Conservation (phyloP, 1,139 yeast species). For the Suhomyces kunorum region DNA sequence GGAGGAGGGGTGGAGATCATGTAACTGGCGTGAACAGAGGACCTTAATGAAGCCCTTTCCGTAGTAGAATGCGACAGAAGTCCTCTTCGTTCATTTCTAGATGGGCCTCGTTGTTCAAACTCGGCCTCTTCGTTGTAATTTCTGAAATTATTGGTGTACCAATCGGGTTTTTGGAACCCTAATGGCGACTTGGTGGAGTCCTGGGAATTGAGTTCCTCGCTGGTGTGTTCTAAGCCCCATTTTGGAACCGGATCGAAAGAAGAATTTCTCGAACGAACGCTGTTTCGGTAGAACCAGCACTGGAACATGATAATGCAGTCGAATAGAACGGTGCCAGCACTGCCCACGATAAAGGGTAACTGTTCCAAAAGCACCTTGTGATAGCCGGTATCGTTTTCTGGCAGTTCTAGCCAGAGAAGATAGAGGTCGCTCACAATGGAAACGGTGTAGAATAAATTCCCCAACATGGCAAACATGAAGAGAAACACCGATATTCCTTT, state of each 20-base stretch:
- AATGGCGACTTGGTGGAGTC: conserved; percentile 4
- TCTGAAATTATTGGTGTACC: conserved; percentile 34
- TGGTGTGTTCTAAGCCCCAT: background rate
- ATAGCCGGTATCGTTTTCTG: conserved; percentile 11
- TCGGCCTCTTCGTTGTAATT: background rate
- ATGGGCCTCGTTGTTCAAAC: background rate
- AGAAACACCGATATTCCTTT: conserved; percentile 39
- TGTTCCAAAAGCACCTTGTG: conserved; percentile 27
- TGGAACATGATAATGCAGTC: conserved; percentile 38
- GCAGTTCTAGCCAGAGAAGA: conserved; percentile 14
- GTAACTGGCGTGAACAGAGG: conserved; percentile 1
- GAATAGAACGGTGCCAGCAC: conserved; percentile 39
- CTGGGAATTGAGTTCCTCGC: background rate
- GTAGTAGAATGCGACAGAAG: conserved; percentile 4
- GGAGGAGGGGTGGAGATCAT: conserved; percentile 25
- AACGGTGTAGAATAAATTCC: conserved; percentile 37
- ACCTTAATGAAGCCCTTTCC: conserved; percentile 14
- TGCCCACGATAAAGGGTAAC: conserved; percentile 40
- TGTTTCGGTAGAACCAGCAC: conserved; percentile 28
- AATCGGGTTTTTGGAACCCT: conserved; percentile 39
- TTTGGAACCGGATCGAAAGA: background rate
- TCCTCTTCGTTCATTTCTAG: background rate
- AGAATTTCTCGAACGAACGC: background rate
- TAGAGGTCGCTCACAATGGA: conserved; percentile 35
- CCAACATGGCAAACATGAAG: conserved; percentile 40